These are phyloP conservation scores for Cicer arietinum DNA, from an alignment of 306 rosid species.

Conservation along the genomic window DNA sequence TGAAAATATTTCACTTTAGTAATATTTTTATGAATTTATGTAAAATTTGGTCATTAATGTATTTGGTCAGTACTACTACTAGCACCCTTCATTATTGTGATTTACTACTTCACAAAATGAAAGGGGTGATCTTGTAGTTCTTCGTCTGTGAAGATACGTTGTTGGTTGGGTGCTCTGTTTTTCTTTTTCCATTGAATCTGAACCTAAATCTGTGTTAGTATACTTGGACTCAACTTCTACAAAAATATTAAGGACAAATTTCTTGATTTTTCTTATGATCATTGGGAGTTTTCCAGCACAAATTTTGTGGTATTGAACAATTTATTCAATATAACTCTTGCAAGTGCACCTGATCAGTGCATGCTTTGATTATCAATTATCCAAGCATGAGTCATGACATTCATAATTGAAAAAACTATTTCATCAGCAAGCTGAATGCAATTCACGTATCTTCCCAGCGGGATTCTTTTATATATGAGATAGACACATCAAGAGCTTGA, in stretches of 20 bases:
- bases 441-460: neutral
- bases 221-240: neutral
- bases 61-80: too few relatives aligned
- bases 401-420: constrained; percentile 28
- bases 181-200: too few relatives aligned
- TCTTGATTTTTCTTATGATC: neutral
- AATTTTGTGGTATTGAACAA: neutral
- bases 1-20: too few relatives aligned
- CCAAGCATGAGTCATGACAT: constrained; percentile 5
- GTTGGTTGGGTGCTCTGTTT: too few relatives aligned
- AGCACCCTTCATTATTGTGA: too few relatives aligned
- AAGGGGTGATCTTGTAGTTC: too few relatives aligned
- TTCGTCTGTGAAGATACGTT: too few relatives aligned
- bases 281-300: constrained; percentile 11
- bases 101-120: too few relatives aligned
- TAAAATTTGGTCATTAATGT: too few relatives aligned
- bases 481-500: constrained; percentile 26
- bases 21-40: too few relatives aligned
- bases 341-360: constrained; percentile 31
- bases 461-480: constrained; percentile 22
- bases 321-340: constrained; percentile 17
- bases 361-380: constrained; percentile 20
- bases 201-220: too few relatives aligned
- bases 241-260: constrained; percentile 24
- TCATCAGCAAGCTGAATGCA: neutral